Percentiles rank a stretch among this genome's conserved stretches.
Conservation (phyloP, 306 rosid genomes). For the Cucumis hystrix region DNA sequence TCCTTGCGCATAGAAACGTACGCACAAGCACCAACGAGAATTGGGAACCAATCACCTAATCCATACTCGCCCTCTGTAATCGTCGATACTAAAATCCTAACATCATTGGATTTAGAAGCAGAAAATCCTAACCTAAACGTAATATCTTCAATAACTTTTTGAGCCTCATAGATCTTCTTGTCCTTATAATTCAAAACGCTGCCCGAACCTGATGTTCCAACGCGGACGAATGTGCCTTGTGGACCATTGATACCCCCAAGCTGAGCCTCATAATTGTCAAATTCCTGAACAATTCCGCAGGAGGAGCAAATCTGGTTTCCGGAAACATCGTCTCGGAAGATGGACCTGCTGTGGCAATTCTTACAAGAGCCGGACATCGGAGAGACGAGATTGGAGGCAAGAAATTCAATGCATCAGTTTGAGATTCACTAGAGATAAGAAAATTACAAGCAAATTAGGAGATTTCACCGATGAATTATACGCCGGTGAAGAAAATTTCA, state of each 20-base stretch:
- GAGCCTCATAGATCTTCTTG: constrained; percentile 33
- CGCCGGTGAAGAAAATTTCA: neutral
- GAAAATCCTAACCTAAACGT: constrained; percentile 28
- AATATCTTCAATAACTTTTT: constrained; percentile 26
- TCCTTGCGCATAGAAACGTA: constrained; percentile 51
- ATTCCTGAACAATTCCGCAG: constrained; percentile 40
- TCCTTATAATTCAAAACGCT: constrained; percentile 24
- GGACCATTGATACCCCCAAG: constrained; percentile 38
- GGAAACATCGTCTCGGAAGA: constrained; percentile 27
- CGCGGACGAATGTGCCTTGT: constrained; percentile 38
- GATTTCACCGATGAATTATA: neutral
- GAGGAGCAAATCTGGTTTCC: constrained; percentile 21
- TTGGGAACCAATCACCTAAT: constrained; percentile 47
- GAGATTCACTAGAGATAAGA: neutral
- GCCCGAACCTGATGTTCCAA: constrained; percentile 48
- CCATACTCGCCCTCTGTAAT: constrained; percentile 62
- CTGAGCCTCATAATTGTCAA: constrained; percentile 38
- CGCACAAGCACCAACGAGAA: constrained; percentile 56
- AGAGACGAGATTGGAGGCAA: neutral
- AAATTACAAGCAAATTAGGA: neutral
- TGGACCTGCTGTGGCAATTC: constrained; percentile 25
- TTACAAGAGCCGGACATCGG: constrained; percentile 17
- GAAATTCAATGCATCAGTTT: neutral
- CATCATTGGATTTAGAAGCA: constrained; percentile 13
- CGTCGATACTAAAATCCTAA: constrained; percentile 26